These are phyloP conservation scores for Fusarium solani-melongenae DNA, from an alignment of 2,329 filamentous ascomycete species.

Conservation along the genomic window DNA sequence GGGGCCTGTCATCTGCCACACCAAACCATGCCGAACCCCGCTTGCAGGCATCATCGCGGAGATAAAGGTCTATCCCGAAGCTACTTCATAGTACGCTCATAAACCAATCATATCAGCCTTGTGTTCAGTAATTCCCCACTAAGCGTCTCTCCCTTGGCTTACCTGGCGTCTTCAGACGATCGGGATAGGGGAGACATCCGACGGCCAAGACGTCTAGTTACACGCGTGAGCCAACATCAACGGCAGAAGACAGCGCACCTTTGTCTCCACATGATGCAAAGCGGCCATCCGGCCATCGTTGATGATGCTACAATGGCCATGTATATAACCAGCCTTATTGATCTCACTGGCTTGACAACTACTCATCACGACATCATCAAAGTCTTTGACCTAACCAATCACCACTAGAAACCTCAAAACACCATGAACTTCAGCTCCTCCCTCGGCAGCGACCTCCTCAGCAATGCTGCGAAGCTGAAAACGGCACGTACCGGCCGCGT, in stretches of 20 bases:
- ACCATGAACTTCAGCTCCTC: neutral
- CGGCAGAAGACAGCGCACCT: neutral
- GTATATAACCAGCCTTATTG: neutral
- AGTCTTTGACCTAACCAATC: neutral
- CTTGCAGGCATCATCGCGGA: neutral
- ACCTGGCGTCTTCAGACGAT: neutral
- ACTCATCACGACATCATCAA: neutral
- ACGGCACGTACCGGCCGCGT: constrained; percentile 43
- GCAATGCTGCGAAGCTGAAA: constrained; percentile 32
- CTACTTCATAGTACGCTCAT: neutral
- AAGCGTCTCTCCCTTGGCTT: neutral
- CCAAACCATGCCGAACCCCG: neutral
- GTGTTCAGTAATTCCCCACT: neutral
- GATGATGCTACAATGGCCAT: neutral
- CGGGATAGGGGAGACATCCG: neutral
- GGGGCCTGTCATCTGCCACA: neutral
- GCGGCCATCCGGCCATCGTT: neutral
- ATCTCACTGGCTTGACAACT: neutral
- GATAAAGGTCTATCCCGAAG: neutral
- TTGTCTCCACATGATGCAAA: neutral
- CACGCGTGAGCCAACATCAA: neutral
- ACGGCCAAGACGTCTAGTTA: neutral
- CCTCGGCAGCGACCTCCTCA: constrained; percentile 26
- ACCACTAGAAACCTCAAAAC: neutral
- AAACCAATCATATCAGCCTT: neutral